Evolutionary conservation across 805 yeast species (phyloP).

Genomic region (Wickerhamiella lipophila): DNA sequence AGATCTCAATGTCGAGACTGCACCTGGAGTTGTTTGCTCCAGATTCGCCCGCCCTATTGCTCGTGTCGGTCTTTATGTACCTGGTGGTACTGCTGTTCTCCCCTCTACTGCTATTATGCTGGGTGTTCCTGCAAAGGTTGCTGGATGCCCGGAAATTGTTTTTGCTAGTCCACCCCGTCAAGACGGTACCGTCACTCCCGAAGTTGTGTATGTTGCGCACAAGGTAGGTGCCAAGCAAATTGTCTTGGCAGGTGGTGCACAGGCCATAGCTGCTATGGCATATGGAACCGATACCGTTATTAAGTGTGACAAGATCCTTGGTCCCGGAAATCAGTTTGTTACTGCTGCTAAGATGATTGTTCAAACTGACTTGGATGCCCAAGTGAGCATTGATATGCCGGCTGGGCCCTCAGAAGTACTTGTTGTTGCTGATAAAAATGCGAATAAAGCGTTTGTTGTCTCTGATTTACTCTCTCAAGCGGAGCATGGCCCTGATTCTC

Average conservation of each 20-base stretch:
- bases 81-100: slow-evolving; percentile 97
- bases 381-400: slow-evolving; percentile 97
- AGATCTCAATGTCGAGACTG: slow-evolving; percentile 70
- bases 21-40: slow-evolving; percentile 87
- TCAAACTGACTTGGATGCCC: slow-evolving; percentile 86
- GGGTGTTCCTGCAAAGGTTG: slow-evolving; percentile 97
- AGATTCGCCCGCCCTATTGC: slow-evolving; percentile 93
- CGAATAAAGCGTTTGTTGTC: slow-evolving; percentile 96
- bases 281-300: slow-evolving; percentile 90
- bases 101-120: slow-evolving; percentile 98
- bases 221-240: slow-evolving; percentile 85
- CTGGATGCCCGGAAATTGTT: slow-evolving; percentile 85
- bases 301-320: slow-evolving; percentile 91
- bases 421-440: slow-evolving; percentile 74
- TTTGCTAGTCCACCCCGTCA: slow-evolving; percentile 92
- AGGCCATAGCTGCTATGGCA: slow-evolving; percentile 98
- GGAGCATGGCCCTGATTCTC: slow-evolving; percentile 97
- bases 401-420: slow-evolving; percentile 98
- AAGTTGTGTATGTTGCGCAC: slow-evolving; percentile 93
- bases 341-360: slow-evolving; percentile 98
- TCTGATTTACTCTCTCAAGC: slow-evolving; percentile 93
- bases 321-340: slow-evolving; percentile 98
- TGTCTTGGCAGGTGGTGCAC: slow-evolving; percentile 98
- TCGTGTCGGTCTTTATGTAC: slow-evolving; percentile 88
- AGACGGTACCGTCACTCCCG: slow-evolving; percentile 90